phyloP scores from a whole-genome alignment of 768 basidiomycete genomes.

The Auriscalpium vulgare region DNA sequence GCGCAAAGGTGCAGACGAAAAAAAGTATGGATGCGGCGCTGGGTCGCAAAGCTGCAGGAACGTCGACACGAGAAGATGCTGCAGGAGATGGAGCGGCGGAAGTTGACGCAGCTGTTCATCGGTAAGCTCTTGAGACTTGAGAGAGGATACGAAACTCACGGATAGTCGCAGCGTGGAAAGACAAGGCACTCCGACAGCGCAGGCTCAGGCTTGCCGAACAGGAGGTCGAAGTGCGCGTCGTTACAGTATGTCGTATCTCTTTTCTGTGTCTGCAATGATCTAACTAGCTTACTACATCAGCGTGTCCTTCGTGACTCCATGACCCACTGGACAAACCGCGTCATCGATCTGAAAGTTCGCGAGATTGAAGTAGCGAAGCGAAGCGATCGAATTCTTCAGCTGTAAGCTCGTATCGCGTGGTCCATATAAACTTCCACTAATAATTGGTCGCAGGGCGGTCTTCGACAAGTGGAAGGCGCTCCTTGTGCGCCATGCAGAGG shows the following conservation, averaged over 20 bases:
- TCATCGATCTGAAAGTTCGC: constrained; percentile 65
- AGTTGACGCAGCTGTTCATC: constrained; percentile 27
- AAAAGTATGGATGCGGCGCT: constrained; percentile 38
- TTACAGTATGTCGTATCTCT: background rate
- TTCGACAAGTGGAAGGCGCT: constrained; percentile 65
- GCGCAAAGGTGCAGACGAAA: constrained; percentile 43
- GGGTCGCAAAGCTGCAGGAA: constrained; percentile 40
- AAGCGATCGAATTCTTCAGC: no score
- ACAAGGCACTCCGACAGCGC: constrained; percentile 10
- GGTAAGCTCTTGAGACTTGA: constrained; percentile 19
- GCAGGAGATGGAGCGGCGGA: constrained; percentile 32
- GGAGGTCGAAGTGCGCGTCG: constrained; percentile 2
- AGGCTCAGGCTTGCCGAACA: constrained; percentile 12
- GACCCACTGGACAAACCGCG: constrained; percentile 59
- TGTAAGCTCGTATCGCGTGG: background rate
- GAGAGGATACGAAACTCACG: background rate
- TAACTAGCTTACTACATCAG: constrained; percentile 25
- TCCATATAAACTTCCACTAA: background rate
- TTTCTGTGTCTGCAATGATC: background rate
- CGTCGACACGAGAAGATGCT: constrained; percentile 38
- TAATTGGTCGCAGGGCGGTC: constrained; percentile 32
- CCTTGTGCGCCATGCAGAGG: constrained; percentile 58
- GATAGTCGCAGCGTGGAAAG: constrained; percentile 7
- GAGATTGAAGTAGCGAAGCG: constrained; percentile 40
- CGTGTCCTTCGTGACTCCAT: constrained; percentile 42